Evolutionary conservation across 371 early-diverging fungal genomes (phyloP), one percentile per base, ranked within the genome.

Genomic region (Basidiobolus meristosporus): DNA sequence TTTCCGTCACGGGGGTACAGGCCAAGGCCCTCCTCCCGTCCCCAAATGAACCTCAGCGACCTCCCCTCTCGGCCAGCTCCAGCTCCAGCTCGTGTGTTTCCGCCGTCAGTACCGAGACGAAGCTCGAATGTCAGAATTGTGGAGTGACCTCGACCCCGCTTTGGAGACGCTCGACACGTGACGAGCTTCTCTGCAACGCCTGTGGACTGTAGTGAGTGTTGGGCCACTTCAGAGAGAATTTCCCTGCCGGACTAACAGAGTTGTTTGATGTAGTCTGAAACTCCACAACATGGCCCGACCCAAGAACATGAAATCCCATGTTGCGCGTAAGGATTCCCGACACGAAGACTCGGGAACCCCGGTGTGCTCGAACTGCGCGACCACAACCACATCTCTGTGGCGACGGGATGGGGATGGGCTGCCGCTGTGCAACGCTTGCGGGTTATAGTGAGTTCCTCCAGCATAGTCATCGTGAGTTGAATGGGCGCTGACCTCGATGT

Each of bases 371-470:
- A 93, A 97, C 56, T 96, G 96, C 63, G 52, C 63, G 5, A 88
- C 90, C 2, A 78, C 71, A 1, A 68, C 63, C 16, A 98, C 98
- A 1, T 96, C 98, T 1, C 70, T 95, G 20, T 98, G 98, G 98
- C 70, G 98, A 31, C 69, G 93, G 34, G 82, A 83, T 48, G 70
- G 66, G 30, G 65, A 75, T 30, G 88, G 85, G 16, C 66, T 73
- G 26, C 65, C 73, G 33, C 58, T 95, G 33, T 97, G 98, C 63
- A 97, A 96, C 55, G 96, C 97, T 1, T 97, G 97, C 52, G 96
- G 96, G 12, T 57, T 98, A 42, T 97, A 95, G 61, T 80, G 65
- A 68, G 60, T 61, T 28, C 12, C 21, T 10, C 23, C 29, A 35
- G 4, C n/a, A 40, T 26, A 36, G 23, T 18, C 2, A 2, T 15